Evolutionary conservation across 805 yeast genomes (phyloP), one percentile per base, ranked within the genome.

Genomic region (Lipomyces chichibuensis): DNA sequence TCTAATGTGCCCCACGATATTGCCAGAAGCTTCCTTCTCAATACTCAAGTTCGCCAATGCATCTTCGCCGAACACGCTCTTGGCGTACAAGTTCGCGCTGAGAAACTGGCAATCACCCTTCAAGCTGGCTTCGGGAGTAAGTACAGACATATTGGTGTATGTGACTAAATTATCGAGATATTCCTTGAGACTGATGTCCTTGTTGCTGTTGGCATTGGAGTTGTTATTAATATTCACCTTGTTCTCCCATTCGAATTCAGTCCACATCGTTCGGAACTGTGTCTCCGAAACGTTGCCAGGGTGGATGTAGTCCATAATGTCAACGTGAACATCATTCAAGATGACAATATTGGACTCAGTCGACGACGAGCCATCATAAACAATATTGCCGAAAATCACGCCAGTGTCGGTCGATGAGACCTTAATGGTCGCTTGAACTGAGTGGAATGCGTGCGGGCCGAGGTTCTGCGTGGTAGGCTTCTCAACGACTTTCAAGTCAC

Each of bases 181-280:
- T 58, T 86, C 90, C 75, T 88, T 88, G 75, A 96, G 84, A 1
- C 91, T 80, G 39, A 84, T 78, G 70, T 88, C 82, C 63, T 83
- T 84, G 1, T 96, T 87, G 72, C 89, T 88, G 25, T 8, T 52
- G 25, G 17, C 29, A 29, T 23, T 14, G 11, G 43, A 46, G 25
- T 51, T 60, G 27, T 71, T 66, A 49, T 75, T 68, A 77, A 95
- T 90, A 67, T 93, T 90, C 73, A 95, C 93, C 82, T 95, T 95
- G 82, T 95, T 95, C 80, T 95, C 99, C 99, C 99, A 95, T 81
- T 95, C 99, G 77, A 96, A 95, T 78, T 93, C 98, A 77, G 92
- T 92, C 99, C 99, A 95, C 98, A 93, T 94, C 75, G 88, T 85
- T 76, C 99, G 90, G 90, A 95, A 95, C 73, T 86, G 89, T 57